These are phyloP conservation scores for Fragilaria crotonensis DNA, from an alignment of 108 stramenopile genomes.

Conservation along the genomic window DNA sequence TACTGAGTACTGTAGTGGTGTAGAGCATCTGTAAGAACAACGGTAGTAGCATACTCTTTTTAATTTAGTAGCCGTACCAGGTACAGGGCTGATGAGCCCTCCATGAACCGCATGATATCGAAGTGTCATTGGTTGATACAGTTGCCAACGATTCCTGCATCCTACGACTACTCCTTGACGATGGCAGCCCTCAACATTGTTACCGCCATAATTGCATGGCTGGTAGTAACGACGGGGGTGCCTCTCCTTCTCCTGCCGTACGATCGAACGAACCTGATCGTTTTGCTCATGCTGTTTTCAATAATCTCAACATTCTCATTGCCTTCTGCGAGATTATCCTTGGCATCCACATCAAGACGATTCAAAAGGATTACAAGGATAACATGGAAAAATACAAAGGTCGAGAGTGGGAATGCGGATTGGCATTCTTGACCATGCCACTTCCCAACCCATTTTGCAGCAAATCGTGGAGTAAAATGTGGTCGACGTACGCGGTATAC, in stretches of 20 bases:
- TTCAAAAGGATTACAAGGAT: constrained; percentile 51
- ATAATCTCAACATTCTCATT: constrained; percentile 78
- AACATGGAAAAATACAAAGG: constrained; percentile 43
- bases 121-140: too few species aligned
- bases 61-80: too few species aligned
- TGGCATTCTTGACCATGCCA: constrained; percentile 55
- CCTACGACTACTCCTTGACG: too few species aligned
- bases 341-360: constrained; percentile 51
- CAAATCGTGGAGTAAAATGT: constrained; percentile 59
- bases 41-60: too few species aligned
- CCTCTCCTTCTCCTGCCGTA: not conserved
- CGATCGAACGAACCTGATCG: constrained; percentile 14
- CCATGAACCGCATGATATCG: too few species aligned
- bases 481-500: constrained; percentile 75
- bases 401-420: constrained; percentile 25
- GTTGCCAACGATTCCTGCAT: too few species aligned
- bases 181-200: constrained; percentile 26
- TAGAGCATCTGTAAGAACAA: too few species aligned
- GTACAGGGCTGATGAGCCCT: too few species aligned
- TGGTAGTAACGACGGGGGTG: constrained; percentile 31
- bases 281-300: constrained; percentile 52
- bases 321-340: constrained; percentile 66
- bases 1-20: too few species aligned
- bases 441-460: constrained; percentile 42
- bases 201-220: constrained; percentile 35